phyloP scores from a whole-genome alignment of 1,284 basidiomycete genomes.

The Exobasidium cylindrosporum region DNA sequence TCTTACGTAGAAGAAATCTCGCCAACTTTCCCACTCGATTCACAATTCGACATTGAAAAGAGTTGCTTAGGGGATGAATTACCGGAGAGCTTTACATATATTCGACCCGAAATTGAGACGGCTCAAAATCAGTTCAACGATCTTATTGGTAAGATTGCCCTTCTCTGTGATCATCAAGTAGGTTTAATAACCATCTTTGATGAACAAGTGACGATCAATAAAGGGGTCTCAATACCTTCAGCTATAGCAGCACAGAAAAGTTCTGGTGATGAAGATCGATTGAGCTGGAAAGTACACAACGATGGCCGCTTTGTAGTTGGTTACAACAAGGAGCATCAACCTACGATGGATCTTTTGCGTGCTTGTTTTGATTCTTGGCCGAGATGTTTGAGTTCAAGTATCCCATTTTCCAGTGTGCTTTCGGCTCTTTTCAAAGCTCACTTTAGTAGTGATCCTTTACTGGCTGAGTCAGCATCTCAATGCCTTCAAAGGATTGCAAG shows the following conservation, averaged over 20 bases:
- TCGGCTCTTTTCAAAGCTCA: slow-evolving; percentile 78
- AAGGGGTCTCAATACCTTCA: slow-evolving; percentile 19
- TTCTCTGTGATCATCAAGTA: slow-evolving; percentile 67
- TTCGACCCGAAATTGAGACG: slow-evolving; percentile 70
- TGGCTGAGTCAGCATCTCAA: slow-evolving; percentile 68
- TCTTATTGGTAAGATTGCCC: slow-evolving; percentile 66
- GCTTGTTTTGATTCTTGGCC: slow-evolving; percentile 83
- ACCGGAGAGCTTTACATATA: slow-evolving; percentile 31
- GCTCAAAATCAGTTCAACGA: slow-evolving; percentile 69
- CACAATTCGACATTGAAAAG: slow-evolving; percentile 60
- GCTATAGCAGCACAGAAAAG: slow-evolving; percentile 11
- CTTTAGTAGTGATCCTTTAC: slow-evolving; percentile 70
- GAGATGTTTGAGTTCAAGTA: slow-evolving; percentile 63
- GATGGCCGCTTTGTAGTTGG: slow-evolving; percentile 65
- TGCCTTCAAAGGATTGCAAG: slow-evolving; percentile 73
- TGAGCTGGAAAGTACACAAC: slow-evolving; percentile 62
- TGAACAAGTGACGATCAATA: slow-evolving; percentile 64
- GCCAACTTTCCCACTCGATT: slow-evolving; percentile 43
- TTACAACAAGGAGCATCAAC: slow-evolving; percentile 63
- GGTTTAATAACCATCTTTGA: slow-evolving; percentile 79
- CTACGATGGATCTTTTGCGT: slow-evolving; percentile 72
- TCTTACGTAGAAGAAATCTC: slow-evolving; percentile 69
- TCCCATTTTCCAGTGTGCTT: slow-evolving; percentile 65
- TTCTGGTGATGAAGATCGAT: slow-evolving; percentile 54
- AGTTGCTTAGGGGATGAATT: slow-evolving; percentile 36